phyloP scores from a whole-genome alignment of 805 yeast species.

The Starmera dryadoides region DNA sequence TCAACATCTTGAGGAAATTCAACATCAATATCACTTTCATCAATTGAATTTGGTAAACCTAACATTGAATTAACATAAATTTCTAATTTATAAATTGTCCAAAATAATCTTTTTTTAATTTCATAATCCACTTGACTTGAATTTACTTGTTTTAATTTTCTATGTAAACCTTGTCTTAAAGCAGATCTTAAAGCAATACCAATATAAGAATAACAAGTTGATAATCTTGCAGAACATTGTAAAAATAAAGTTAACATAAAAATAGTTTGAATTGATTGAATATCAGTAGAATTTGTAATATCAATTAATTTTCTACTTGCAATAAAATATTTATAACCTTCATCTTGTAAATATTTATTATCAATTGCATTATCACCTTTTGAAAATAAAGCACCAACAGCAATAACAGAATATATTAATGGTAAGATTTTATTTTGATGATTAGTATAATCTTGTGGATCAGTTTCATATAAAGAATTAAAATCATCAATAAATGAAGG shows the following conservation, averaged over 20 bases:
- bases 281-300: slow-evolving; percentile 74
- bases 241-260: slow-evolving; percentile 81
- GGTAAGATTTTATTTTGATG: slow-evolving; percentile 74
- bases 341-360: slow-evolving; percentile 46
- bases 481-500: slow-evolving; percentile 72
- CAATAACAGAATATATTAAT: slow-evolving; percentile 77
- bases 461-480: slow-evolving; percentile 68
- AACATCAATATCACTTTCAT: slow-evolving; percentile 82
- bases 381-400: slow-evolving; percentile 77
- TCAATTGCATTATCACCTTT: slow-evolving; percentile 31
- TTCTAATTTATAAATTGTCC: slow-evolving; percentile 89
- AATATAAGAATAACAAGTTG: slow-evolving; percentile 83
- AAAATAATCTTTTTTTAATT: slow-evolving; percentile 76
- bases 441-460: slow-evolving; percentile 62
- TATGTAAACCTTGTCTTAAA: slow-evolving; percentile 73
- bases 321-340: slow-evolving; percentile 72
- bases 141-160: slow-evolving; percentile 44
- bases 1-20: slow-evolving; percentile 79
- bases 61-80: slow-evolving; percentile 80
- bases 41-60: slow-evolving; percentile 72
- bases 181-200: slow-evolving; percentile 85
- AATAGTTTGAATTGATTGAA: slow-evolving; percentile 75
- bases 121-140: slow-evolving; percentile 77
- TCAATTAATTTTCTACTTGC: slow-evolving; percentile 78
- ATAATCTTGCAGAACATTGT: slow-evolving; percentile 81